These are phyloP conservation scores for Talaromyces proteolyticus DNA, from an alignment of 495 filamentous ascomycete genomes.

Conservation along the genomic window DNA sequence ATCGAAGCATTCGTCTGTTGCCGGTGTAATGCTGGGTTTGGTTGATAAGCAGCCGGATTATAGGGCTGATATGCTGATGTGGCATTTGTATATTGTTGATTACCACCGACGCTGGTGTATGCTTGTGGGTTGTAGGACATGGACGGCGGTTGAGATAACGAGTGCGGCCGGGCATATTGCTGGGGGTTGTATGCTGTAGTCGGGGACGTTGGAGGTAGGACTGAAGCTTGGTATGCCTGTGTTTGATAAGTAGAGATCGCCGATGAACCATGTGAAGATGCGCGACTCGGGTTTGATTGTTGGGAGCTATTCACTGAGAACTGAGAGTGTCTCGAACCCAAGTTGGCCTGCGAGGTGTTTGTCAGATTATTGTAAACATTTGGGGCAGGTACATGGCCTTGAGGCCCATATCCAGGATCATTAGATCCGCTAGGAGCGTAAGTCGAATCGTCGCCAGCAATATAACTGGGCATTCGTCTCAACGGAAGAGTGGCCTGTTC, in stretches of 20 bases:
- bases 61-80: conserved; percentile 54
- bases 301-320: conserved; percentile 25
- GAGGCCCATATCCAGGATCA: conserved; percentile 33
- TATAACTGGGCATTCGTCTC: conserved; percentile 66
- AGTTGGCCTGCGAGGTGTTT: conserved; percentile 10
- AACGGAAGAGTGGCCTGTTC: conserved; percentile 33
- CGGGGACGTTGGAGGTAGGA: conserved; percentile 29
- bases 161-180: conserved; percentile 63
- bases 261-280: conserved; percentile 32
- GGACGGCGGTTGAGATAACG: conserved; percentile 37
- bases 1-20: conserved; percentile 12
- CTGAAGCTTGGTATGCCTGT: conserved; percentile 49
- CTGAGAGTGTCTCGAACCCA: conserved; percentile 27
- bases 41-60: conserved; percentile 64
- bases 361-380: conserved; percentile 16
- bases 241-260: conserved; percentile 50
- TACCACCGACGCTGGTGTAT: conserved; percentile 34
- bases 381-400: conserved; percentile 24
- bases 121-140: conserved; percentile 33
- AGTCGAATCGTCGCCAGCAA: conserved; percentile 67
- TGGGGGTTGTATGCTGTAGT: conserved; percentile 74
- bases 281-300: conserved; percentile 39
- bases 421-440: conserved; percentile 10
- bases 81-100: conserved; percentile 17
- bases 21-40: conserved; percentile 17